These are phyloP conservation scores for Alopecurus myosuroides DNA, from an alignment of 176 grass and related monocot species.

Conservation along the genomic window DNA sequence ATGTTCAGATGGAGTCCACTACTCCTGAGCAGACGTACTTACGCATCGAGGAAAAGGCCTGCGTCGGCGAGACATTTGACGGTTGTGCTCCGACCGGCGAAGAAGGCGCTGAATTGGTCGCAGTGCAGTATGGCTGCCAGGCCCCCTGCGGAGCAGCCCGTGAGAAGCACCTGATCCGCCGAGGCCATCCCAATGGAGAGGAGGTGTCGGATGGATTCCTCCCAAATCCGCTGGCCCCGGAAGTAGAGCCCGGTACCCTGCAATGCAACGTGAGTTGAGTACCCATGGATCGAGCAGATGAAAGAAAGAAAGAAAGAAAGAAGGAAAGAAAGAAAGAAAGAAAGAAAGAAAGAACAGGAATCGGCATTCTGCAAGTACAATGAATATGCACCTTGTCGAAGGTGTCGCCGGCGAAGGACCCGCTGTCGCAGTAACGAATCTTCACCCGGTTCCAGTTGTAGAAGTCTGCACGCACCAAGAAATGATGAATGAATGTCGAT, in stretches of 20 bases:
- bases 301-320: too few relatives aligned
- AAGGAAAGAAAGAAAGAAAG: too few relatives aligned
- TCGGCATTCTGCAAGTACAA: too few relatives aligned
- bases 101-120: slow-evolving; percentile 62
- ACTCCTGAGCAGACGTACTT: slow-evolving; percentile 32
- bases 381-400: slow-evolving; percentile 54
- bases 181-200: slow-evolving; percentile 72
- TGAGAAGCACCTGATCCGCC: slow-evolving; percentile 46
- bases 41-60: slow-evolving; percentile 80
- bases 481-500: background rate
- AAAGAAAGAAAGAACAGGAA: too few relatives aligned
- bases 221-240: slow-evolving; percentile 83
- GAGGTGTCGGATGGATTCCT: slow-evolving; percentile 52
- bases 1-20: too few relatives aligned
- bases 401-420: slow-evolving; percentile 68
- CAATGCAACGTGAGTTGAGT: background rate
- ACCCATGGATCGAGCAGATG: too few relatives aligned
- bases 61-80: slow-evolving; percentile 93
- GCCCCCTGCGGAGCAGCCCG: slow-evolving; percentile 86
- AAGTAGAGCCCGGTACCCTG: slow-evolving; percentile 53
- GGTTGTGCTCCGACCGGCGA: slow-evolving; percentile 18
- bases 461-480: slow-evolving; percentile 47
- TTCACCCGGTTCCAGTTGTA: slow-evolving; percentile 91
- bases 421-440: slow-evolving; percentile 86
- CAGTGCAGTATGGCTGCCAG: slow-evolving; percentile 71